A percentile compares a stretch with the other conserved stretches of the same genome.
phyloP scores from a whole-genome alignment of 140 eudicot species.

The Stevia rebaudiana region DNA sequence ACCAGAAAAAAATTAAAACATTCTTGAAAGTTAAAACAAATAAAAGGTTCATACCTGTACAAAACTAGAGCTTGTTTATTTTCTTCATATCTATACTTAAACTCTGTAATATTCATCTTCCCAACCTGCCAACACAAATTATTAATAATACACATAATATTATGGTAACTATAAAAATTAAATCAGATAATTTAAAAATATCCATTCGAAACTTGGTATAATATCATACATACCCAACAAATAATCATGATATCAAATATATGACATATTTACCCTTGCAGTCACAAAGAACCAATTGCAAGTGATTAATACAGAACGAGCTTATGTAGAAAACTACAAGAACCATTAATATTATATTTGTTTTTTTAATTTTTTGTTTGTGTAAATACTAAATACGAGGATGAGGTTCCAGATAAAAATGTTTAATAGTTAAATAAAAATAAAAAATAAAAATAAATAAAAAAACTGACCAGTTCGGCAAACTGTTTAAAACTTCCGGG shows the following conservation, averaged over 20 bases:
- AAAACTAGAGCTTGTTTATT: conserved; percentile 66
- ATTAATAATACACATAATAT: background rate
- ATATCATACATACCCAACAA: background rate
- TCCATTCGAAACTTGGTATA: background rate
- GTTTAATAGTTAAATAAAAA: background rate
- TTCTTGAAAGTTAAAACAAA: background rate
- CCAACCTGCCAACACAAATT: conserved; percentile 58
- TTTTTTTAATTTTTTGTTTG: background rate
- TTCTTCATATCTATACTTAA: conserved; percentile 61
- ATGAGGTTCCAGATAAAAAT: no score
- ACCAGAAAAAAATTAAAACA: background rate
- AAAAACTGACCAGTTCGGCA: conserved; percentile 50
- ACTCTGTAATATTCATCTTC: conserved; percentile 76
- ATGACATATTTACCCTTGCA: background rate
- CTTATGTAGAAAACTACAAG: no score
- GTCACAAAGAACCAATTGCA: no score
- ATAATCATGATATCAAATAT: background rate
- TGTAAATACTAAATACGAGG: background rate
- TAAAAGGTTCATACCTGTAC: conserved; percentile 49
- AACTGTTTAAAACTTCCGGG: conserved; percentile 76
- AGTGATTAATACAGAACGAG: no score
- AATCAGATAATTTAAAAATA: background rate
- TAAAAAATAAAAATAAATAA: background rate
- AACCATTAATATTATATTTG: no score
- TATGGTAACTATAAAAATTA: background rate